Base-by-base conservation (phyloP, 352 stramenopile species). In the Globisporangium abappressorium region DNA sequence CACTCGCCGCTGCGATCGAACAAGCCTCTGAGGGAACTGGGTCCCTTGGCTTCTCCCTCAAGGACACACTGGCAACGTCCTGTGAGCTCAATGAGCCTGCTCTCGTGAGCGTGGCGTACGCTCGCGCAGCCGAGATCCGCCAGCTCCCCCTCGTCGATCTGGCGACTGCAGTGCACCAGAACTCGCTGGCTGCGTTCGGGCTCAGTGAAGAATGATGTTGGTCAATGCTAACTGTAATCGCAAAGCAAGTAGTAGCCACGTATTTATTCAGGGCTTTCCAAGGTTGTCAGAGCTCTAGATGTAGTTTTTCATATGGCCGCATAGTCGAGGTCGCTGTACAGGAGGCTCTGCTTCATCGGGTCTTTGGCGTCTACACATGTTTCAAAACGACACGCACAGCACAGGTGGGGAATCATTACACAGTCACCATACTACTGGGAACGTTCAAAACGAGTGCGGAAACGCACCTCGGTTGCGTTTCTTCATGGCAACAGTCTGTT, bases 321-420 rank as follows among this genome's bases (percentile, higher is more conserved):
- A 55, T 92, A 92, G 71, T 90, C 81, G 81, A 92, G 89, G 28
- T 92, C 82, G 34, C 73, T 83, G 68, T 80, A 86, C 51, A 91
- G 72, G 20, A 92, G 68, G 47, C 81, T 81, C 55, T 91, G 72
- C 51, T 85, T 73, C 72, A 91, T 77, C 47, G 72, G 76, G 54
- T 85, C 73, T 22, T 75, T 20, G 3, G 7, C 20, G 6, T 46
- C 53, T 68, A 15, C 33, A 54, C 47, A n/a, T 12, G 22, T 22
- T 51, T n/a, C 26, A 20, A 56, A 28, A 30, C 3, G 30, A 26
- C 20, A 46, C 33, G 34, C 12, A 51, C 22, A 7, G 30, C 28
- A 43, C 30, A 43, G 28, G 24, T 11, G 18, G 46, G 3, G 11
- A 11, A 28, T 55, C n/a, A 54, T 54, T 7, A 20, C 14, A 6